These are phyloP conservation scores for Musa schizocarpa DNA, from an alignment of 176 grass and related monocot species.

Conservation along the genomic window DNA sequence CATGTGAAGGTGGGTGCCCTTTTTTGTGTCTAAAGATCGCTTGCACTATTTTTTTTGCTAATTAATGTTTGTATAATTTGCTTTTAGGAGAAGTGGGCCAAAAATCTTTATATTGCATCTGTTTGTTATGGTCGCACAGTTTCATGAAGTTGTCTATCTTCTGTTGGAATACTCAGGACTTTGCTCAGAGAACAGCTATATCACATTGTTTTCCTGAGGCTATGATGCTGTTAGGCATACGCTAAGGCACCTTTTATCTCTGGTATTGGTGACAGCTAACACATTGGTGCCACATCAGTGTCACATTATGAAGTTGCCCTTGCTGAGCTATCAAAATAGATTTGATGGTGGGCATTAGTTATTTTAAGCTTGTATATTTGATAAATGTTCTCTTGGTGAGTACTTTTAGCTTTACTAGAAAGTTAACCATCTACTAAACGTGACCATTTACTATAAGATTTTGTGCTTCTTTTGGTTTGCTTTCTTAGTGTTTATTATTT, in stretches of 20 bases:
- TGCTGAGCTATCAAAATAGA: constrained; percentile 14
- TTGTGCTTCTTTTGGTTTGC: background rate
- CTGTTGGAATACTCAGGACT: background rate
- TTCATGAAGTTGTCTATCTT: constrained; percentile 46
- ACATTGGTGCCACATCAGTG: background rate
- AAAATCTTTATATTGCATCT: constrained; percentile 86
- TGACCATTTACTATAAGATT: background rate
- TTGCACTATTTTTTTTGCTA: constrained; percentile 3
- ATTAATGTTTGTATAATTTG: constrained; percentile 18
- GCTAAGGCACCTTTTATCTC: background rate
- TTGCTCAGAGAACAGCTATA: background rate
- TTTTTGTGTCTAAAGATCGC: background rate
- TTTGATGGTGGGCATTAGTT: constrained; percentile 15
- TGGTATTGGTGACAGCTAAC: background rate
- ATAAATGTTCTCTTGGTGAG: background rate
- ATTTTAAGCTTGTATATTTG: constrained; percentile 17
- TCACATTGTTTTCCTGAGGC: background rate
- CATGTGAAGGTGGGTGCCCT: constrained; percentile 69
- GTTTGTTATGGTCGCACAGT: constrained; percentile 94
- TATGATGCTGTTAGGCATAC: background rate
- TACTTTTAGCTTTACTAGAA: background rate
- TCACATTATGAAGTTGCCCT: background rate
- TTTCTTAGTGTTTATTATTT: background rate
- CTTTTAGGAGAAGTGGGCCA: constrained; percentile 91
- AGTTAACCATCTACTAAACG: background rate